phyloP scores from a whole-genome alignment of 2,329 filamentous ascomycete species.

The Sarocladium oryzae region DNA sequence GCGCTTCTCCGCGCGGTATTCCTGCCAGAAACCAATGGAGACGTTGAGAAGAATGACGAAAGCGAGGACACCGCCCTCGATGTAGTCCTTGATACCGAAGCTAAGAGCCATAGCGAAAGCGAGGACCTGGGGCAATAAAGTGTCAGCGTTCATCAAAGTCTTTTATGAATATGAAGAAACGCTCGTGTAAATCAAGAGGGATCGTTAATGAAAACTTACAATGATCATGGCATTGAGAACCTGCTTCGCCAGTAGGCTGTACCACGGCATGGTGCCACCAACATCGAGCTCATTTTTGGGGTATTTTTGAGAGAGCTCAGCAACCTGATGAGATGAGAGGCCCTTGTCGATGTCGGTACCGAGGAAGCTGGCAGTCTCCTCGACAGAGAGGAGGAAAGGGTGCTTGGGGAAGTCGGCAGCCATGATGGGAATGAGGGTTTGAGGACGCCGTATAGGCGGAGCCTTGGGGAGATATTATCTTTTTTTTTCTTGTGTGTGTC shows the following conservation, averaged over 20 bases:
- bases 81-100: slow-evolving; percentile 60
- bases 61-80: slow-evolving; percentile 61
- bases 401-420: slow-evolving; percentile 44
- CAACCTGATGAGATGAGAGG: slow-evolving; percentile 53
- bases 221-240: slow-evolving; percentile 74
- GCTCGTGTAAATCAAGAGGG: not conserved
- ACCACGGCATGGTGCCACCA: slow-evolving; percentile 59
- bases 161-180: too few species aligned
- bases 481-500: too few species aligned
- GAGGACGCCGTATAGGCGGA: not conserved
- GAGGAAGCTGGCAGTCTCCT: slow-evolving; percentile 57
- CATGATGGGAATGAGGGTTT: slow-evolving; percentile 25
- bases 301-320: slow-evolving; percentile 50
- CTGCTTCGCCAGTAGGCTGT: slow-evolving; percentile 67
- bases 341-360: slow-evolving; percentile 61
- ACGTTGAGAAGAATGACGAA: slow-evolving; percentile 66
- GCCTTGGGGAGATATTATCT: not conserved
- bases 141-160: too few species aligned
- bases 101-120: slow-evolving; percentile 70
- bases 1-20: slow-evolving; percentile 59
- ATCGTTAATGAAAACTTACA: slow-evolving; percentile 32
- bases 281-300: slow-evolving; percentile 67
- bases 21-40: slow-evolving; percentile 59
- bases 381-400: slow-evolving; percentile 54
- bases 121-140: slow-evolving; percentile 49